Percentiles rank a stretch among this genome's conserved stretches.
These are phyloP conservation scores for Coemansia sp. DNA, from an alignment of 192 early-diverging fungal genomes.

Conservation along the genomic window DNA sequence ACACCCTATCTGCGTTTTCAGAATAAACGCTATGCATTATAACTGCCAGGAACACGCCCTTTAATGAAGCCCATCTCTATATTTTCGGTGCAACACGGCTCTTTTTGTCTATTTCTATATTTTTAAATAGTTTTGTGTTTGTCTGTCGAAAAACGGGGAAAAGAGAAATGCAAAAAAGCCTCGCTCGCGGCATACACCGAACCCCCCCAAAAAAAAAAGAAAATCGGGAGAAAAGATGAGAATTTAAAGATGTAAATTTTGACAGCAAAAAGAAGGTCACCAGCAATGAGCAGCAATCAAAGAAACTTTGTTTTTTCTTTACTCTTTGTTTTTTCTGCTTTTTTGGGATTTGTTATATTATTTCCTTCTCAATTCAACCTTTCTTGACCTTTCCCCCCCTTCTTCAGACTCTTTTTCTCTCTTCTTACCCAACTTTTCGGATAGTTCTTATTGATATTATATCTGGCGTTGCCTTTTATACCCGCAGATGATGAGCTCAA, in stretches of 20 bases:
- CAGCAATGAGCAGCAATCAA: not conserved
- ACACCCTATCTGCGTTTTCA: not conserved
- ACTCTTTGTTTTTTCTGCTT: not conserved
- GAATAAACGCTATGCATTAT: not conserved
- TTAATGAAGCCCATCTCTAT: no score
- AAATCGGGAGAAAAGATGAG: no score
- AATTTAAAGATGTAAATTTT: no score
- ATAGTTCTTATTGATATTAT: not conserved
- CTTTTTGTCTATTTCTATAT: no score
- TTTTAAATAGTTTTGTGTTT: not conserved
- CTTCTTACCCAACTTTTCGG: not conserved
- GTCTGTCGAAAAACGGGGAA: not conserved
- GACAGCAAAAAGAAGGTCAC: not conserved
- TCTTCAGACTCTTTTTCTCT: constrained; percentile 4
- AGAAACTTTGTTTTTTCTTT: not conserved
- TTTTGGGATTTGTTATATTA: constrained; percentile 4
- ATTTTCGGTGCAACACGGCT: no score
- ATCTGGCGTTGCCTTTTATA: not conserved
- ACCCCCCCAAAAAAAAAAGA: no score
- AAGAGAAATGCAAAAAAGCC: not conserved
- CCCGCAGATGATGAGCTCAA: constrained; percentile 41
- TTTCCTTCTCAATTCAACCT: not conserved
- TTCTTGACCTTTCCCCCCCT: not conserved
- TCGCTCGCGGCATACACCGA: no score
- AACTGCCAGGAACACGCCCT: not conserved